Evolutionary conservation across 495 filamentous ascomycete species (phyloP), one percentile per base, ranked within the genome.

Genomic region (Penicillium antarcticum): DNA sequence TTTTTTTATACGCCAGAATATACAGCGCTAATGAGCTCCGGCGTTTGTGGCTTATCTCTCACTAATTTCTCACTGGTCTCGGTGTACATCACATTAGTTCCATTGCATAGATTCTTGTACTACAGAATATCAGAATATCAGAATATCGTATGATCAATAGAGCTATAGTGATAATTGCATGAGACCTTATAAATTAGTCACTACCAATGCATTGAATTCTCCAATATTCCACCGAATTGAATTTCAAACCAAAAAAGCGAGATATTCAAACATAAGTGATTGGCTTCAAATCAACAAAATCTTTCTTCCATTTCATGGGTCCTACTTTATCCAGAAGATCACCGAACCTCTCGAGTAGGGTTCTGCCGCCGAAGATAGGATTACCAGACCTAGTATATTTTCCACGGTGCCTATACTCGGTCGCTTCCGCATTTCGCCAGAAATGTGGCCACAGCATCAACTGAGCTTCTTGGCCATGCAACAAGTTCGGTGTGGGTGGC

Each of bases 371-470:
- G 2, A 35, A n/a, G 2, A 35, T 21, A 12, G 8, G 31, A 35
- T 36, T 4, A 21, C 43, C 43, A 36, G 17, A 7, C 23, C 7
- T 36, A 14, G 29, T 3, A 32, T 45, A 45, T 36, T 46, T 46
- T 17, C 45, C 45, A 36, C 23, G 6, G 24, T 47, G 45, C 45
- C 45, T 37, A 37, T 37, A 37, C 45, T 47, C 45, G 33, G 45
- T 33, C 16, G 14, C 18, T 16, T 47, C 18, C 38, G 45, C 45
- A 18, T 39, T 9, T 13, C 5, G 23, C 44, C 44, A 54, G 36
- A 42, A 42, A 26, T 55, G 53, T 11, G 42, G 45, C 46, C 46
- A 55, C 14, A 50, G 45, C 21, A 55, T 41, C 40, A 55, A 45
- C 40, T 45, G 45, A 39, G 24, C 46, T 45, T 50, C 39, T 26